Base-by-base conservation (phyloP, 2,329 filamentous ascomycete species). In the Diaporthe citrichinensis region DNA sequence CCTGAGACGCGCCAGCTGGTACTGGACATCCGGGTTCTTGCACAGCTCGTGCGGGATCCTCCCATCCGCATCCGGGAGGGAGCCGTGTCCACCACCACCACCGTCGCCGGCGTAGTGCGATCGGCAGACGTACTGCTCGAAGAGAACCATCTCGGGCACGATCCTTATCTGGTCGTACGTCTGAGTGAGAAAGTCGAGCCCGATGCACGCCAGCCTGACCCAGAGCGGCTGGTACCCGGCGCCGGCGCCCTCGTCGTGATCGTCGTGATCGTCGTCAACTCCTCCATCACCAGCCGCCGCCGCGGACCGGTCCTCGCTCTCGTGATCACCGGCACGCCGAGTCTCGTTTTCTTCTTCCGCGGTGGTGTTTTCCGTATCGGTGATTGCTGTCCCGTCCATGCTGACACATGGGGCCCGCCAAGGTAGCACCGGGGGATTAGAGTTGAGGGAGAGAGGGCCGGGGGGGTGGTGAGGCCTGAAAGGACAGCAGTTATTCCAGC, bases 161-260 rank as follows among this genome's bases (percentile, higher is more conserved):
- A 77, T 77, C 51, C 76, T 73, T 44, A 77, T 76, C 71, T 77
- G 76, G 44, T 77, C 76, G 58, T 77, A 77, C 1, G 74, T 75
- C 74, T 77, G 73, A 1, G 74, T 77, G 23, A 77, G 62, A 31
- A 77, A 77, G 44, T 77, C 74, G 57, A 77, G 73, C 4, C 74
- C 62, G 34, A 77, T 76, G 20, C 73, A 75, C 46, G 76, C 76
- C 41, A 77, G 76, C 55, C 76, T 65, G 25, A 77, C 76, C 76
- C 76, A 77, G 46, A 77, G 76, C 14, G 76, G 76, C 36, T 76
- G 74, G 25, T 77, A 75, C 5, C 53, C 65, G 57, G 25, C 49
- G 8, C 31, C 20, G 9, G 39, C 59, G n/a, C 23, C 31, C 20
- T 36, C 61, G 23, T 17, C 41, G n/a, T 46, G 23, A 0, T 31